A percentile compares a stretch with the other conserved stretches of the same genome.
Evolutionary conservation across 2,329 filamentous ascomycete genomes (phyloP).

Genomic region (Aspergillus candidus): DNA sequence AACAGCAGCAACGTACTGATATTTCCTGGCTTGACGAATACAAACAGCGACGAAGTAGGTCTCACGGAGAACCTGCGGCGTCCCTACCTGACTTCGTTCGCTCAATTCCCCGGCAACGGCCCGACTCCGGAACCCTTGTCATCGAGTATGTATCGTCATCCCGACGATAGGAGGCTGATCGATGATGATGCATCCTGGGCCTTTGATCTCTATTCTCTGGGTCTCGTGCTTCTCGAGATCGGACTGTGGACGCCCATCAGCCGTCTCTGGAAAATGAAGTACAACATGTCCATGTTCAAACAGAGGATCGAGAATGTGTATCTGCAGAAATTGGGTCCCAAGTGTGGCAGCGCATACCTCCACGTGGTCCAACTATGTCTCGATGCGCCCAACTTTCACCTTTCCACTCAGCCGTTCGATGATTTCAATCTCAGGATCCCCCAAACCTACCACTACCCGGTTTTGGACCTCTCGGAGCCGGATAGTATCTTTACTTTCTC

Average conservation of each 20-base stretch:
- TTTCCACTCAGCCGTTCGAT: slow-evolving; percentile 38
- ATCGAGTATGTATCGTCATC: slow-evolving; percentile 57
- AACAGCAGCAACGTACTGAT: slow-evolving; percentile 61
- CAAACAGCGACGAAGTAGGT: slow-evolving; percentile 29
- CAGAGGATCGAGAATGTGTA: slow-evolving; percentile 58
- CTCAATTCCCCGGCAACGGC: slow-evolving; percentile 52
- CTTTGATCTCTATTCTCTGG: slow-evolving; percentile 57
- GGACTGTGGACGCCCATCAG: slow-evolving; percentile 59
- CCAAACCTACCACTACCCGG: slow-evolving; percentile 38
- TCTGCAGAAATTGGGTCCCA: slow-evolving; percentile 55
- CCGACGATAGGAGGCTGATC: slow-evolving; percentile 40
- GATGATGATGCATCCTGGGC: slow-evolving; percentile 37
- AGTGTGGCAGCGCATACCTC: slow-evolving; percentile 59
- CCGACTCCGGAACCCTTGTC: slow-evolving; percentile 39
- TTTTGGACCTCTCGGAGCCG: slow-evolving; percentile 36
- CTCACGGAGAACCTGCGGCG: slow-evolving; percentile 44
- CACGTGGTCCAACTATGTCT: slow-evolving; percentile 58
- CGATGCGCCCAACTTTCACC: slow-evolving; percentile 49
- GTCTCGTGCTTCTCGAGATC: slow-evolving; percentile 57
- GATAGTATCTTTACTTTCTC: slow-evolving; percentile 39
- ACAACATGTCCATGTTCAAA: slow-evolving; percentile 57
- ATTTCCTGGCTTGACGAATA: slow-evolving; percentile 39
- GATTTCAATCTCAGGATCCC: slow-evolving; percentile 37
- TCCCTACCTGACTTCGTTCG: slow-evolving; percentile 55
- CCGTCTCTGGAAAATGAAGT: slow-evolving; percentile 60